phyloP scores from a whole-genome alignment of 2,329 filamentous ascomycete genomes.

The Meredithiella fracta region DNA sequence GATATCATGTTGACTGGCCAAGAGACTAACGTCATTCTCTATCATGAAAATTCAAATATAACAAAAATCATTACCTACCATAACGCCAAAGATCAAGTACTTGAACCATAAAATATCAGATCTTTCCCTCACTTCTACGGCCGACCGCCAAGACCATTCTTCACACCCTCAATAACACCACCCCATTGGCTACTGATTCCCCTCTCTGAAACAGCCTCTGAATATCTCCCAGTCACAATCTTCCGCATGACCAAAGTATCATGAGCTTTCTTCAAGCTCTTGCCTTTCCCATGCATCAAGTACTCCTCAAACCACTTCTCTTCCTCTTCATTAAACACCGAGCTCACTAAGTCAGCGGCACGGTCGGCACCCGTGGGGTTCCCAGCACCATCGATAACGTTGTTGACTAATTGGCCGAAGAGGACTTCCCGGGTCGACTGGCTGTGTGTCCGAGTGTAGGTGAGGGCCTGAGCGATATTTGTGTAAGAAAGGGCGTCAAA shows the following conservation, averaged over 20 bases:
- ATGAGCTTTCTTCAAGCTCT: slow-evolving; percentile 45
- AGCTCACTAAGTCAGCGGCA: slow-evolving; percentile 52
- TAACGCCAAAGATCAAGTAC: background rate
- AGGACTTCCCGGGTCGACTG: slow-evolving; percentile 44
- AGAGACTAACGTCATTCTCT: background rate
- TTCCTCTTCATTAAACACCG: slow-evolving; percentile 56
- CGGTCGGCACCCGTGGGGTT: slow-evolving; percentile 32
- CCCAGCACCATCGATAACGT: slow-evolving; percentile 32
- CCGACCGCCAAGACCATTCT: slow-evolving; percentile 23
- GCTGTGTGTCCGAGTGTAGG: slow-evolving; percentile 51
- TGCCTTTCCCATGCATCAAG: slow-evolving; percentile 47
- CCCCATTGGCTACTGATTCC: slow-evolving; percentile 31
- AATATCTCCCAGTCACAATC: slow-evolving; percentile 48
- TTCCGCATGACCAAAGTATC: slow-evolving; percentile 61
- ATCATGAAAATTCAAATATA: background rate
- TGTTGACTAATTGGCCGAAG: slow-evolving; percentile 48
- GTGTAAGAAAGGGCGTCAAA: slow-evolving; percentile 52
- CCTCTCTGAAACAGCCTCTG: slow-evolving; percentile 30
- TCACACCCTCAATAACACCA: slow-evolving; percentile 35
- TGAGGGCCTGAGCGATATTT: slow-evolving; percentile 56
- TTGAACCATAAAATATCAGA: background rate
- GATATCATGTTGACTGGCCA: background rate
- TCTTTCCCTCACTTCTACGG: background rate
- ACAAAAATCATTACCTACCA: slow-evolving; percentile 1
- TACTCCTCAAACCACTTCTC: slow-evolving; percentile 59